Conservation (phyloP, 2,329 filamentous ascomycete species). For the Dactylellina sp. region DNA sequence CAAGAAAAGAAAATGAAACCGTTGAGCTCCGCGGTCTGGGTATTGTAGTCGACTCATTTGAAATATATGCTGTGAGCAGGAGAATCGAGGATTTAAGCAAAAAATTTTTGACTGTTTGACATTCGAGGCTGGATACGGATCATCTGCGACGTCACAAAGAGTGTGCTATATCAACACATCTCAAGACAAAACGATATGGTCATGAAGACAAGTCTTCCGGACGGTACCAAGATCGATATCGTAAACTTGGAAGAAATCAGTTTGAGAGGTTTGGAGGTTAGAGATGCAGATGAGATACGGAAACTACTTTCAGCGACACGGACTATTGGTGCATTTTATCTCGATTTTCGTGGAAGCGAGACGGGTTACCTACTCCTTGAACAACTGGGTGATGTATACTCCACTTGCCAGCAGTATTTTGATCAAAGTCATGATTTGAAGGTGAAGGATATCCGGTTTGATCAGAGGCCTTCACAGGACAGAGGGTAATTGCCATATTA, state of each 20-base stretch:
- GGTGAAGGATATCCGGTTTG: conserved; percentile 17
- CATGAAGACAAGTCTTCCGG: conserved; percentile 8
- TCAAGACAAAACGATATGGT: neutral
- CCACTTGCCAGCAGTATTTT: conserved; percentile 37
- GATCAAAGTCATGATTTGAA: conserved; percentile 32
- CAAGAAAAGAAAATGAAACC: neutral
- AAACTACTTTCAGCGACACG: conserved; percentile 29
- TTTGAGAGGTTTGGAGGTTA: conserved; percentile 19
- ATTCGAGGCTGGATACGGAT: neutral
- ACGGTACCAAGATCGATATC: conserved; percentile 20
- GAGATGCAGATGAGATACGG: conserved; percentile 12
- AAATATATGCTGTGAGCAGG: neutral
- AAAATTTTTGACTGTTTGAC: neutral
- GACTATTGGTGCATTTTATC: conserved; percentile 38
- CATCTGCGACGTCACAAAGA: neutral
- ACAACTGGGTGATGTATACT: conserved; percentile 32
- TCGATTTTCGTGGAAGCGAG: conserved; percentile 39
- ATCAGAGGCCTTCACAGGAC: conserved; percentile 42
- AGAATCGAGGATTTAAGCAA: neutral
- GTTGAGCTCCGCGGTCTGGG: neutral
- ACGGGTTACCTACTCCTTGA: conserved; percentile 26
- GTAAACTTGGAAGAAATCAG: conserved; percentile 30
- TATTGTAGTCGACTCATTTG: neutral
- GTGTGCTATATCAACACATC: conserved; percentile 13
- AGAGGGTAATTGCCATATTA: conserved; percentile 19